Percentiles rank a stretch among this genome's conserved stretches.
Conservation (phyloP, 192 early-diverging fungal species). For the Entrophospora sp. region DNA sequence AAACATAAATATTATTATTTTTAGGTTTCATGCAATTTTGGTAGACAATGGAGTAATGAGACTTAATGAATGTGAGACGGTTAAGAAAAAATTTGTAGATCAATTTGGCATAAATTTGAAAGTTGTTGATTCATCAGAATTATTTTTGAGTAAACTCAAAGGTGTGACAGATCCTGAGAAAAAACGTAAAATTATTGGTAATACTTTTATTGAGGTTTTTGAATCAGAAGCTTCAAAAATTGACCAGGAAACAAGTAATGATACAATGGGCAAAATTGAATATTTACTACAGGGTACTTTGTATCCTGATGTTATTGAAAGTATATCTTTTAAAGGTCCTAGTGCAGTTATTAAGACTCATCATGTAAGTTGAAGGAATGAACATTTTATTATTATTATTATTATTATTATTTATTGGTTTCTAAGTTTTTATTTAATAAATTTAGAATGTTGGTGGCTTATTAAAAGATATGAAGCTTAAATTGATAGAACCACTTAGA, state of each 20-base stretch:
- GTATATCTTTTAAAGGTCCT: conserved; percentile 98
- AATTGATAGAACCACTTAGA: conserved; percentile 95
- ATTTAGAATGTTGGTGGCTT: conserved; percentile 91
- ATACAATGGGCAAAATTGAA: conserved; percentile 74
- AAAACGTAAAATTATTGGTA: conserved; percentile 99
- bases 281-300: conserved; percentile 96
- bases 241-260: conserved; percentile 64
- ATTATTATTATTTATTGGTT: not conserved
- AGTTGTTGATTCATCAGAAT: conserved; percentile 77
- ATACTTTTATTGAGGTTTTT: conserved; percentile 98
- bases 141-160: conserved; percentile 78
- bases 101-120: conserved; percentile 95
- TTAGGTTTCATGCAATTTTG: conserved; percentile 85
- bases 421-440: not conserved
- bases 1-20: not conserved
- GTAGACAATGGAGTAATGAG: conserved; percentile 99
- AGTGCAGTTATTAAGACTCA: conserved; percentile 98
- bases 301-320: conserved; percentile 99
- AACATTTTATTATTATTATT: not conserved
- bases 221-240: conserved; percentile 86
- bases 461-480: conserved; percentile 93
- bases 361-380: conserved; percentile 52
- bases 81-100: conserved; percentile 75
- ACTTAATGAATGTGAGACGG: conserved; percentile 83
- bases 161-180: conserved; percentile 92